These are phyloP conservation scores for Agaricales sp. DNA, from an alignment of 1,284 basidiomycete species.

Conservation along the genomic window DNA sequence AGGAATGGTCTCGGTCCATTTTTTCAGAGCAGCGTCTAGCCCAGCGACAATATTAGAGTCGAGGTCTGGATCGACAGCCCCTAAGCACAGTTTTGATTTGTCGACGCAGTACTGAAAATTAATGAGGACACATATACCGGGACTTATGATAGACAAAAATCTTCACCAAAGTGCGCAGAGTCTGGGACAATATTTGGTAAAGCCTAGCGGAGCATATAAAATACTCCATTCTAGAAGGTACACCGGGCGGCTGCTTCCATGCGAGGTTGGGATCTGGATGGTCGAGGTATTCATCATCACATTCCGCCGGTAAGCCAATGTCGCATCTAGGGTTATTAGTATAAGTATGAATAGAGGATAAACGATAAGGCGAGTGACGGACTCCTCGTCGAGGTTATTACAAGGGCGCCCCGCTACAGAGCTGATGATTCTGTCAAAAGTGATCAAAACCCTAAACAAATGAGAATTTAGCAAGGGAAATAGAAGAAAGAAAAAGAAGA, in stretches of 20 bases:
- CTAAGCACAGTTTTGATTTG: slow-evolving; percentile 48
- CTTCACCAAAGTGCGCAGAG: slow-evolving; percentile 54
- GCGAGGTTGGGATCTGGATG: slow-evolving; percentile 36
- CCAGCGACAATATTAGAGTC: slow-evolving; percentile 67
- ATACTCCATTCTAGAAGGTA: slow-evolving; percentile 40
- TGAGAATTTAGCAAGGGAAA: no score
- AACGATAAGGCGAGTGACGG: not conserved
- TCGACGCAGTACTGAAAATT: slow-evolving; percentile 60
- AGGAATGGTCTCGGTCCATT: slow-evolving; percentile 68
- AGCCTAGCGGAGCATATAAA: slow-evolving; percentile 55
- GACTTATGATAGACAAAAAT: slow-evolving; percentile 14
- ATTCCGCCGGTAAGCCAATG: slow-evolving; percentile 27
- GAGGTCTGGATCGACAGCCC: slow-evolving; percentile 50
- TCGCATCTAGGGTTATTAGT: not conserved
- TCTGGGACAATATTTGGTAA: slow-evolving; percentile 54
- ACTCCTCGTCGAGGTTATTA: slow-evolving; percentile 51
- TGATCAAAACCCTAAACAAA: slow-evolving; percentile 52
- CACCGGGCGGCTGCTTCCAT: slow-evolving; percentile 48
- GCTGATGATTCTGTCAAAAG: slow-evolving; percentile 32
- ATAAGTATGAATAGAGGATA: no score
- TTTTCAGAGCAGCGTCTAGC: slow-evolving; percentile 67
- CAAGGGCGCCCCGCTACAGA: slow-evolving; percentile 47
- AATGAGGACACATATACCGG: not conserved
- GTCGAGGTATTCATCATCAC: slow-evolving; percentile 74
- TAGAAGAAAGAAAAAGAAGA: not conserved